Evolutionary conservation across 1,139 yeast species (phyloP).

Genomic region (Sugiyamaella neomexicana): DNA sequence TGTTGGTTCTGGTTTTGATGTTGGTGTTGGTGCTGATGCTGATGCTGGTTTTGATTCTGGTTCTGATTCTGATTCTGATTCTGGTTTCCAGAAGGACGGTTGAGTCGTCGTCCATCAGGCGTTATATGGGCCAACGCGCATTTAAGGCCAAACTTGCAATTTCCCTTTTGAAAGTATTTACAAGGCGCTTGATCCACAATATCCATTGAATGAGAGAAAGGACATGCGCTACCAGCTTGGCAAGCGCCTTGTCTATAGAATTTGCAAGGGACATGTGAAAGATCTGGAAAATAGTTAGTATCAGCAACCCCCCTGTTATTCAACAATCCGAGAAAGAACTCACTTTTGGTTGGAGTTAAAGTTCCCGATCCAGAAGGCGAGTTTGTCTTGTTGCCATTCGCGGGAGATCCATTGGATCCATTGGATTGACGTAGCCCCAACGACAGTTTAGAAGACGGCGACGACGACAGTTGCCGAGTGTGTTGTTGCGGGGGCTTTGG

Average conservation of each 20-base stretch:
- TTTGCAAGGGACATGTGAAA: constrained; percentile 94
- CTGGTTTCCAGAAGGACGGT: constrained; percentile 41
- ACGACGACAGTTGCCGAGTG: constrained; percentile 12
- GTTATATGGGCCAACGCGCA: constrained; percentile 91
- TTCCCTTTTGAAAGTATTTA: constrained; percentile 90
- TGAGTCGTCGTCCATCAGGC: constrained; percentile 85
- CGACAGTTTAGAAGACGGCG: constrained; percentile 17
- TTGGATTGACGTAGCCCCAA: constrained; percentile 15
- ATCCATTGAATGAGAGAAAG: constrained; percentile 80
- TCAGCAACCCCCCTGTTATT: too few species aligned
- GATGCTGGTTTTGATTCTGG: constrained; percentile 19
- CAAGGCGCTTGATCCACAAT: constrained; percentile 74
- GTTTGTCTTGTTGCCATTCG: constrained; percentile 7
- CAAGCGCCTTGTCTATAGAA: constrained; percentile 88
- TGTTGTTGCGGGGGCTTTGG: constrained; percentile 2
- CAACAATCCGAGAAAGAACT: too few species aligned
- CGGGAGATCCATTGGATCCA: constrained; percentile 9
- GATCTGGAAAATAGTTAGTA: constrained; percentile 39
- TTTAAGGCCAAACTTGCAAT: constrained; percentile 88
- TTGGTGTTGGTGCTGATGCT: constrained; percentile 19
- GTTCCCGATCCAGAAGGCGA: constrained; percentile 18
- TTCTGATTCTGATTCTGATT: constrained; percentile 18
- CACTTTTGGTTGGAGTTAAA: constrained; percentile 15
- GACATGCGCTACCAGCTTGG: constrained; percentile 91
- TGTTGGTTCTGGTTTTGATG: constrained; percentile 16